phyloP scores from a whole-genome alignment of 208 protist species.

The Acanthamoeba royreba region DNA sequence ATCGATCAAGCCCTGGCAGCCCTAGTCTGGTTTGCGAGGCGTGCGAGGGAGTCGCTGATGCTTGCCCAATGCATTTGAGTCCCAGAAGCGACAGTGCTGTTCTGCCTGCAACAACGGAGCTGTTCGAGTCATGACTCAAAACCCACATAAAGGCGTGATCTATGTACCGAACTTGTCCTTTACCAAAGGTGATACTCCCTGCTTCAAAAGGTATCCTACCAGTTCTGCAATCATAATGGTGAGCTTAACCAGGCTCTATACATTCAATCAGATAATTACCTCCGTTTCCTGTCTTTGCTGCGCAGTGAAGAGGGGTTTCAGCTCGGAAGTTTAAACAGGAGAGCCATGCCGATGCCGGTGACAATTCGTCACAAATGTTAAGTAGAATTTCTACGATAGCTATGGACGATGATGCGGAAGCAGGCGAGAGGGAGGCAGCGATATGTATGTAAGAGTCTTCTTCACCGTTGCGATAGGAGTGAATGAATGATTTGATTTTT shows the following conservation, averaged over 20 bases:
- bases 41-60: not conserved
- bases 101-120: not conserved
- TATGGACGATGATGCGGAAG: not conserved
- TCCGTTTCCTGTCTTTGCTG: not conserved
- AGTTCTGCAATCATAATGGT: not conserved
- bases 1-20: not conserved
- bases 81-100: not conserved
- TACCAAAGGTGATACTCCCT: not conserved
- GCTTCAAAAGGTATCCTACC: not conserved
- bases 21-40: too few relatives aligned
- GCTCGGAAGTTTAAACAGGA: not conserved
- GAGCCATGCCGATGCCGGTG: not conserved
- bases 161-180: not conserved
- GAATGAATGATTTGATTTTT: not conserved
- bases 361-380: not conserved
- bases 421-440: not conserved
- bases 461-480: not conserved
- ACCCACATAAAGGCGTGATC: not conserved
- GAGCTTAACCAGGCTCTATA: not conserved
- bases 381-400: not conserved
- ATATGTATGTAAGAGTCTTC: not conserved
- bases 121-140: not conserved
- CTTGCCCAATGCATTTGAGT: not conserved
- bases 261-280: not conserved
- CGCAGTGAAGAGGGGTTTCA: not conserved